phyloP scores from a whole-genome alignment of 306 rosid species.

The Glycine latifolia region DNA sequence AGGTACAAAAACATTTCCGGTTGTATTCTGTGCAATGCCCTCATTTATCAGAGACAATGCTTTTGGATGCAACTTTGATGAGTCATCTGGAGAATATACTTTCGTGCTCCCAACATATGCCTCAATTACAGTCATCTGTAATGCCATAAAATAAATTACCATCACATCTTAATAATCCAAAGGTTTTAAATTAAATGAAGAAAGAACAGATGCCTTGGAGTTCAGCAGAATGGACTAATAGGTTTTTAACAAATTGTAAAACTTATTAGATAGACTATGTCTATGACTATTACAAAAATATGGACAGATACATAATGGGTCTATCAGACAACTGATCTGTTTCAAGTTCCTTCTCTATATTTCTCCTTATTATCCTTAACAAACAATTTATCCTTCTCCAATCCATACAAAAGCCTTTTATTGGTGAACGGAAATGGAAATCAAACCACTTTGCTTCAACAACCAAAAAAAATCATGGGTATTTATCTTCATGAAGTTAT shows the following conservation, averaged over 20 bases:
- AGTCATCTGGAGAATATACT: constrained; percentile 61
- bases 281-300: constrained; percentile 26
- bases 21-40: constrained; percentile 87
- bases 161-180: constrained; percentile 23
- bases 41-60: constrained; percentile 70
- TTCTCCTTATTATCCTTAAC: constrained; percentile 22
- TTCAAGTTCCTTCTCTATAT: constrained; percentile 25
- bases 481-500: constrained; percentile 32
- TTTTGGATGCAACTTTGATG: constrained; percentile 60
- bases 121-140: constrained; percentile 96
- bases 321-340: constrained; percentile 36
- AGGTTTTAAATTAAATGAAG: constrained; percentile 17
- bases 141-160: constrained; percentile 32
- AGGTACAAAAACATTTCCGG: constrained; percentile 80
- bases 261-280: constrained; percentile 18
- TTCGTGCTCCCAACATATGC: constrained; percentile 74
- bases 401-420: constrained; percentile 34
- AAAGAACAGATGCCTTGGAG: constrained; percentile 31
- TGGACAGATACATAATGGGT: constrained; percentile 1
- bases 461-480: constrained; percentile 2
- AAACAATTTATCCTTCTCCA: constrained; percentile 34
- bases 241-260: constrained; percentile 28
- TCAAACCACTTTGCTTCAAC: constrained; percentile 36
- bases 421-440: constrained; percentile 30
- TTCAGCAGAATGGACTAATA: constrained; percentile 28